Conservation (phyloP, 345 rosid genomes). For the Pistacia vera region DNA sequence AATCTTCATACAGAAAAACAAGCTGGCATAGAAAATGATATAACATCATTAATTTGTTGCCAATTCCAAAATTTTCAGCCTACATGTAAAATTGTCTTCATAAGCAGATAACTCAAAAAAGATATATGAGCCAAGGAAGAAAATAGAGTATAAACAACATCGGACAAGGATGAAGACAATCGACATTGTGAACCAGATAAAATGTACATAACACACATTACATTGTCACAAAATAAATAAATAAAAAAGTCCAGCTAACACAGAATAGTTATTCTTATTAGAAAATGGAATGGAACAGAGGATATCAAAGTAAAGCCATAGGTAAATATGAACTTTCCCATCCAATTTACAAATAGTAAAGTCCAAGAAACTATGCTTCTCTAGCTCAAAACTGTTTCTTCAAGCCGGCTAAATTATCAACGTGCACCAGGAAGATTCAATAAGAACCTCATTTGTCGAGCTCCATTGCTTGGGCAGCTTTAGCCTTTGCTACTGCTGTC, state of each 20-base stretch:
- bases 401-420: neutral
- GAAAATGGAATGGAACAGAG: neutral
- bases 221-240: neutral
- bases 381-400: slow-evolving; percentile 11
- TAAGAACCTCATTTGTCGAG: slow-evolving; percentile 59
- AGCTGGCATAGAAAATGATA: neutral
- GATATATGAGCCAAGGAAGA: neutral
- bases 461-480: slow-evolving; percentile 97
- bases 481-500: slow-evolving; percentile 76
- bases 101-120: slow-evolving; percentile 1
- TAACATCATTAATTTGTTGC: neutral
- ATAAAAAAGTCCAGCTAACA: neutral
- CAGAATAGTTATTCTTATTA: neutral
- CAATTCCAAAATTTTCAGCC: neutral
- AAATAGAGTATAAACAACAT: neutral
- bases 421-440: neutral
- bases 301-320: neutral
- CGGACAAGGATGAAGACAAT: neutral
- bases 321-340: neutral
- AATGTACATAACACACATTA: neutral
- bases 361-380: neutral
- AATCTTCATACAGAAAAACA: slow-evolving; percentile 13
- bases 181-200: neutral
- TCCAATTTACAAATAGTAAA: slow-evolving; percentile 21
- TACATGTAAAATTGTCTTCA: slow-evolving; percentile 9